Conservation (phyloP, 805 yeast genomes). For the Blastobotrys attinorum region DNA sequence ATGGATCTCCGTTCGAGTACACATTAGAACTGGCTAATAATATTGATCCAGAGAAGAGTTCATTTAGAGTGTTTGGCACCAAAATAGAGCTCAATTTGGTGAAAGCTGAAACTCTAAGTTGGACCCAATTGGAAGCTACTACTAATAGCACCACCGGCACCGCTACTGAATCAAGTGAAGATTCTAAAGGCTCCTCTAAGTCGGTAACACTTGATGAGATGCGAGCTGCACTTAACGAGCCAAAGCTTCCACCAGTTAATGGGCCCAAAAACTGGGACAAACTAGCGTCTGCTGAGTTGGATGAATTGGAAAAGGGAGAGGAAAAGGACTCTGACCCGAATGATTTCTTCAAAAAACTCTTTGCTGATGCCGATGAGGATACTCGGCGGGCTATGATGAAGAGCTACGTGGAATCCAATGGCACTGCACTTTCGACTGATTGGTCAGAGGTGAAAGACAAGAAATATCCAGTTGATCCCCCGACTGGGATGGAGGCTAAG, state of each 20-base stretch:
- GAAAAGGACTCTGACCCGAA: constrained; percentile 38
- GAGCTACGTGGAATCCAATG: constrained; percentile 86
- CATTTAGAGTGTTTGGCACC: constrained; percentile 51
- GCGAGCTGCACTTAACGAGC: constrained; percentile 5
- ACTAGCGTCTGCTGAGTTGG: constrained; percentile 28
- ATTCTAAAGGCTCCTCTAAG: not conserved
- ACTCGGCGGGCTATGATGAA: constrained; percentile 94
- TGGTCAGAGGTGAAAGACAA: constrained; percentile 80
- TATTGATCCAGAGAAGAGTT: constrained; percentile 41
- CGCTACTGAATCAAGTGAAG: not conserved
- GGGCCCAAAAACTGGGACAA: constrained; percentile 57
- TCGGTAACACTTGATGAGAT: constrained; percentile 1
- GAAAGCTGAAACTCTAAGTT: constrained; percentile 32
- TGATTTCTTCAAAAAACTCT: constrained; percentile 67
- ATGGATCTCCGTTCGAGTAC: constrained; percentile 49
- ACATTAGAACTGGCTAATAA: constrained; percentile 43
- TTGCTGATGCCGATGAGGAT: constrained; percentile 77
- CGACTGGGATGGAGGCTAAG: constrained; percentile 61
- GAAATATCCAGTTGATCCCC: constrained; percentile 60
- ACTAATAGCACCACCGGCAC: constrained; percentile 1
- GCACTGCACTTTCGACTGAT: constrained; percentile 86
- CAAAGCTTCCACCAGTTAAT: constrained; percentile 3
- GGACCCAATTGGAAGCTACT: constrained; percentile 11
- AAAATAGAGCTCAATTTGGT: constrained; percentile 63
- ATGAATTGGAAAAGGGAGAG: constrained; percentile 29